Evolutionary conservation across 805 yeast species (phyloP).

Genomic region (Candida hispaniensis): DNA sequence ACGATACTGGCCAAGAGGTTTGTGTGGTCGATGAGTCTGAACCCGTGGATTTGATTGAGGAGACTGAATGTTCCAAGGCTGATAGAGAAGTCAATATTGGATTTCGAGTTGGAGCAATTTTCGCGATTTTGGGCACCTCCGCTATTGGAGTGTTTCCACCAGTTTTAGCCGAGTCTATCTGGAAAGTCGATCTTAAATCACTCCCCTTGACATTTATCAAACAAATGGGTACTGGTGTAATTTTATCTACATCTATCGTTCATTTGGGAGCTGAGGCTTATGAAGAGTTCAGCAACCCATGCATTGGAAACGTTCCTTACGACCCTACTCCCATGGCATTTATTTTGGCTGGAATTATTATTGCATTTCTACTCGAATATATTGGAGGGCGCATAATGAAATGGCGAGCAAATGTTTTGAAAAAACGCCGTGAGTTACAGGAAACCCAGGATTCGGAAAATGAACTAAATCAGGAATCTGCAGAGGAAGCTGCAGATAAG

Average conservation of each 20-base stretch:
- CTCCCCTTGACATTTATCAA: conserved; percentile 15
- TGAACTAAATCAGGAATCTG: no score
- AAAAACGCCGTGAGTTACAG: conserved; percentile 10
- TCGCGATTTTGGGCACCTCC: conserved; percentile 10
- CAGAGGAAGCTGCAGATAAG: no score
- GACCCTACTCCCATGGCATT: conserved; percentile 43
- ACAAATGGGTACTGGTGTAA: conserved; percentile 76
- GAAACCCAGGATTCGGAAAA: no score
- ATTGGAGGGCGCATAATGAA: conserved; percentile 31
- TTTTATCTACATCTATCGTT: conserved; percentile 69
- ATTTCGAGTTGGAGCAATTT: conserved; percentile 12
- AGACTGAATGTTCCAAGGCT: conserved; percentile 10
- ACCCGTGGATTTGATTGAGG: conserved; percentile 9
- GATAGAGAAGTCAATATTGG: conserved; percentile 8
- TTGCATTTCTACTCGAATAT: conserved; percentile 43
- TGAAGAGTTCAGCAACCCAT: conserved; percentile 43
- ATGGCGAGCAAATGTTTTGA: conserved; percentile 16
- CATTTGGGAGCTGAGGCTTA: conserved; percentile 63
- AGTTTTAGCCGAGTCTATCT: conserved; percentile 11
- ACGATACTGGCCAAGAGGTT: conserved; percentile 9
- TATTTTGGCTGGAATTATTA: conserved; percentile 38
- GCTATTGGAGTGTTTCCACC: conserved; percentile 14
- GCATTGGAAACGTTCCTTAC: conserved; percentile 48
- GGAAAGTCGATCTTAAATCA: conserved; percentile 10
- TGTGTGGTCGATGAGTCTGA: conserved; percentile 13